Evolutionary conservation across 2,329 filamentous ascomycete genomes (phyloP), one percentile per base, ranked within the genome.

Genomic region (Fusarium sp.): DNA sequence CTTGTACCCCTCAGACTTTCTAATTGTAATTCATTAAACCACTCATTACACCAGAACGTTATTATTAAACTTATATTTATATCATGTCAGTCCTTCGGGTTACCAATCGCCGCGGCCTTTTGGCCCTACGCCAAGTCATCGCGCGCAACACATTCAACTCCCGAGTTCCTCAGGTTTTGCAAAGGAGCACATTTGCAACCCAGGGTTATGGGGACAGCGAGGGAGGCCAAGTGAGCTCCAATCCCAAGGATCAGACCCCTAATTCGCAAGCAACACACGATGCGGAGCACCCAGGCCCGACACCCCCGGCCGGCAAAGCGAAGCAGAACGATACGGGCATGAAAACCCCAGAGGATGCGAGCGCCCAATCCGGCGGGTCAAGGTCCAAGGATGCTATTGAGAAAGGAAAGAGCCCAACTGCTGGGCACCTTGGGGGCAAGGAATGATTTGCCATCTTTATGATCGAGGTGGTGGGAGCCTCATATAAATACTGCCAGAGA

Each of bases 231-330:
- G 44, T 55, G 19, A 32, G 32, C 17, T 56, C 52, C 20, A 26
- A 49, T 6, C 41, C 52, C 19, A 30, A 55, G 17, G 7, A 26
- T 6, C 19, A 22, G 22, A 10, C 20, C 6, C 26, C 53, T 6
- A 56, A 56, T 17, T 56, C 53, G 1, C 20, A 8, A 50, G 53
- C 53, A n/a, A 56, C 53, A 50, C 53, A 56, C 17, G 45, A 56
- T 0, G 28, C 45, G 3, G 53, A 56, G 17, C 53, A 56, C 14
- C 53, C 53, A 11, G 53, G 53, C 17, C 53, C 53, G 1, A 41
- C 44, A 26, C 17, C 53, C 7, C 10, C 53, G 0, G 45, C 45
- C 17, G 35, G 2, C 3, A 56, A 56, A 41, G 26, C 17, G 28
- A 56, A 56, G 35, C 3, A 41, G 7, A 45, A 44, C 5, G 15